phyloP scores from a whole-genome alignment of 441 rosid genomes.

The Brassica balearica region DNA sequence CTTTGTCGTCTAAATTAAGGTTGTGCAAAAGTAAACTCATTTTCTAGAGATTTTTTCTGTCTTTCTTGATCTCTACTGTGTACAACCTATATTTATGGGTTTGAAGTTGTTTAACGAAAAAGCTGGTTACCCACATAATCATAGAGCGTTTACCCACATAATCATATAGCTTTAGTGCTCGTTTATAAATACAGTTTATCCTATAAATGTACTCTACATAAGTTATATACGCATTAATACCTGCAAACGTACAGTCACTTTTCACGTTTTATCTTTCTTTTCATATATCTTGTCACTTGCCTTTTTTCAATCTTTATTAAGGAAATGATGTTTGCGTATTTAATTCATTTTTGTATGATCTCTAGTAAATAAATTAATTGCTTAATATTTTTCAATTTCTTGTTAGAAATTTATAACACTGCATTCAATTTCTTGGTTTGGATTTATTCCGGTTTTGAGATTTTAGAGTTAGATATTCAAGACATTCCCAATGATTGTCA shows the following conservation, averaged over 20 bases:
- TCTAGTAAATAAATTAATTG: background rate
- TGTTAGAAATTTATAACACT: too few relatives aligned
- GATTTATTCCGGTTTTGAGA: too few relatives aligned
- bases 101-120: background rate
- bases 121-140: background rate
- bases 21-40: too few relatives aligned
- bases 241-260: background rate
- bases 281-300: slow-evolving; percentile 13
- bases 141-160: background rate
- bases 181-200: background rate
- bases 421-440: too few relatives aligned
- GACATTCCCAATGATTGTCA: too few relatives aligned
- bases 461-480: too few relatives aligned
- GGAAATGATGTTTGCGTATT: background rate
- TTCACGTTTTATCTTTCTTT: background rate
- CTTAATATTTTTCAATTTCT: background rate
- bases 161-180: background rate
- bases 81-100: background rate
- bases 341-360: background rate
- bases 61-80: too few relatives aligned
- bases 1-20: too few relatives aligned
- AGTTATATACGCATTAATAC: background rate
- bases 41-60: too few relatives aligned
- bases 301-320: background rate
- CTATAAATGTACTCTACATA: background rate